phyloP scores from a whole-genome alignment of 495 filamentous ascomycete species.

The Penicillium verhagenii region DNA sequence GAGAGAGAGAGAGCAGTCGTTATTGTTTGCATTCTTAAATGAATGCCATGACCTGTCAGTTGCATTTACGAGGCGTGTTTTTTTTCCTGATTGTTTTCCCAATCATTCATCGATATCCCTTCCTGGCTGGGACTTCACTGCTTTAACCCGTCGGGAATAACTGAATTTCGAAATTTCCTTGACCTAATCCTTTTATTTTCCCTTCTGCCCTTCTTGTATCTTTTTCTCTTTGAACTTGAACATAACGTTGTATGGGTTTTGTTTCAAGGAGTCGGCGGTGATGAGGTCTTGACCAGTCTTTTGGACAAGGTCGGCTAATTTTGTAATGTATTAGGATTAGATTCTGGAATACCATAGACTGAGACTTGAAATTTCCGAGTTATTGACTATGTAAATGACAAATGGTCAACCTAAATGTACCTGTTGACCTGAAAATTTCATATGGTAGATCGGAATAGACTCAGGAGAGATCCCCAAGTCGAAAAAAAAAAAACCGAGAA shows the following conservation, averaged over 20 bases:
- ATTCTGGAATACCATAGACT: not conserved
- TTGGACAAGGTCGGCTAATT: not conserved
- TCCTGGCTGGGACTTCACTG: not conserved
- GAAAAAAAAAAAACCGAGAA: too few species aligned
- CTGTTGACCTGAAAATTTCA: too few species aligned
- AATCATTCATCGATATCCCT: not conserved
- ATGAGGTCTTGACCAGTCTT: not conserved
- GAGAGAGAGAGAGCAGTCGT: too few species aligned
- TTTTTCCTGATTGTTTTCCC: not conserved
- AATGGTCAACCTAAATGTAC: too few species aligned
- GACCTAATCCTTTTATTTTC: not conserved
- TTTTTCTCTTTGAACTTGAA: not conserved
- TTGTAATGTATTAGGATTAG: not conserved
- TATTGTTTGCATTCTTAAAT: conserved; percentile 1
- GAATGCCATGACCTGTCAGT: not conserved
- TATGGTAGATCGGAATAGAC: too few species aligned
- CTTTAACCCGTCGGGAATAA: not conserved
- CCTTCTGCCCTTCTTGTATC: not conserved
- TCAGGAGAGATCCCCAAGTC: too few species aligned
- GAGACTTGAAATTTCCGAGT: not conserved
- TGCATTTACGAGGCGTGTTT: conserved; percentile 24
- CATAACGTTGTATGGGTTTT: not conserved
- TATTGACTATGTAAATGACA: too few species aligned
- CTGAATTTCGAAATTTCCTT: not conserved
- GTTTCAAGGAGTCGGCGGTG: not conserved